Conservation (phyloP, 1,139 yeast species). For the Saccharomycopsis hybrid region DNA sequence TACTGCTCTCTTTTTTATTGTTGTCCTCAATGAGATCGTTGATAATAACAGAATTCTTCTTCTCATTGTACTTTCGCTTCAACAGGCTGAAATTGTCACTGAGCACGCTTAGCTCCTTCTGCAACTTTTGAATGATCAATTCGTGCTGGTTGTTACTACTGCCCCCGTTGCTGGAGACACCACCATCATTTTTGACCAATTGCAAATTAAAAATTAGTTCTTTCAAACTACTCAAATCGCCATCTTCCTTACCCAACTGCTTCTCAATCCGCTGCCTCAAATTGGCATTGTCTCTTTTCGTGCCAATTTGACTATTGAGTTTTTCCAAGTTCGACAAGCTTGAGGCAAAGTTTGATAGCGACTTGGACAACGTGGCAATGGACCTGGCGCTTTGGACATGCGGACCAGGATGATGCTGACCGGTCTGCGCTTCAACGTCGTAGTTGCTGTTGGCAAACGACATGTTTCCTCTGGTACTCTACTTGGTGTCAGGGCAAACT, state of each 20-base stretch:
- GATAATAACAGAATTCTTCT: constrained; percentile 30
- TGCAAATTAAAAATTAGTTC: constrained; percentile 26
- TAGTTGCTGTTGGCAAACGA: constrained; percentile 21
- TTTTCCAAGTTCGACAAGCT: constrained; percentile 44
- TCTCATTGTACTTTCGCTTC: constrained; percentile 35
- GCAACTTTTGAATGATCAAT: constrained; percentile 36
- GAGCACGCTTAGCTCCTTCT: constrained; percentile 37
- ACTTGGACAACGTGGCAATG: constrained; percentile 21
- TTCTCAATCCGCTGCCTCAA: constrained; percentile 38
- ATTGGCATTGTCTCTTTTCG: constrained; percentile 43
- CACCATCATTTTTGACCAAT: constrained; percentile 10
- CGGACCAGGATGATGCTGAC: too few relatives aligned
- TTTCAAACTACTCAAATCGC: constrained; percentile 32
- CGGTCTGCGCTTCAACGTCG: constrained; percentile 19
- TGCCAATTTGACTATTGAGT: constrained; percentile 46
- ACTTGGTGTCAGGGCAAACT: too few relatives aligned
- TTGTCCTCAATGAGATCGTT: constrained; percentile 28
- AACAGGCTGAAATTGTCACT: constrained; percentile 33
- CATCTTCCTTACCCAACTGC: constrained; percentile 25
- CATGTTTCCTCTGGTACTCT: too few relatives aligned
- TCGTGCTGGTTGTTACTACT: constrained; percentile 23
- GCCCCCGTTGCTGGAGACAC: constrained; percentile 10
- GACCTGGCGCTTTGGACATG: too few relatives aligned
- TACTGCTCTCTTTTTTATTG: constrained; percentile 10
- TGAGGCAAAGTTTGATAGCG: constrained; percentile 40